phyloP scores from a whole-genome alignment of 345 rosid species.

The Eucalyptus rudis region DNA sequence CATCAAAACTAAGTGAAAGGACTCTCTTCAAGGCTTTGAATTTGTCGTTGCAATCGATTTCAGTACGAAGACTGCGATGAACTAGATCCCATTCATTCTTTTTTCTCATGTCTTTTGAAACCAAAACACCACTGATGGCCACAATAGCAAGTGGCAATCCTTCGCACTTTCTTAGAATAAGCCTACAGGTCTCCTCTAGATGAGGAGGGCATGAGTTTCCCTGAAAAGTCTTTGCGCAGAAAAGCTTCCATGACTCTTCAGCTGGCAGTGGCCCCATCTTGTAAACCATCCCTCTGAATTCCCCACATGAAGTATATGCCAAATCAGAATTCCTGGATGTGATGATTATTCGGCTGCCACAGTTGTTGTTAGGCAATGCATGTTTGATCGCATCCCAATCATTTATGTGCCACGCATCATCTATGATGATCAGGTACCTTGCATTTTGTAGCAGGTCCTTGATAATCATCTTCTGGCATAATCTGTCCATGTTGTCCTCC shows the following conservation, averaged over 20 bases:
- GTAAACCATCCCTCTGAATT: slow-evolving; percentile 5
- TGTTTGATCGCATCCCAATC: slow-evolving; percentile 19
- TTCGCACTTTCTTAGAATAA: slow-evolving; percentile 17
- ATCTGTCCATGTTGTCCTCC: slow-evolving; percentile 5
- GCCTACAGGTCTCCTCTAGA: slow-evolving; percentile 5
- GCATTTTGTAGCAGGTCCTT: background rate
- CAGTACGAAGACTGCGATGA: slow-evolving; percentile 13
- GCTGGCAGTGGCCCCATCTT: slow-evolving; percentile 8
- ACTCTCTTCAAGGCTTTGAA: slow-evolving; percentile 12
- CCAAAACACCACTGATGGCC: slow-evolving; percentile 32
- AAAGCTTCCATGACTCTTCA: slow-evolving; percentile 16
- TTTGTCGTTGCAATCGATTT: slow-evolving; percentile 8
- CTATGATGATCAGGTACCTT: slow-evolving; percentile 22
- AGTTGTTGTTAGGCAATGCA: slow-evolving; percentile 7
- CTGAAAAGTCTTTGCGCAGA: slow-evolving; percentile 16
- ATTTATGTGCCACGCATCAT: slow-evolving; percentile 19
- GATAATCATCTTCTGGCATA: background rate
- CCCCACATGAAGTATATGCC: background rate
- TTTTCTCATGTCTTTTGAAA: slow-evolving; percentile 4
- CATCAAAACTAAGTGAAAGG: slow-evolving; percentile 26
- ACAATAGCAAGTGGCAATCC: slow-evolving; percentile 37
- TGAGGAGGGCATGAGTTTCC: slow-evolving; percentile 12
- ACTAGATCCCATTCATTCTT: slow-evolving; percentile 24
- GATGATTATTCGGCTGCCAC: slow-evolving; percentile 14
- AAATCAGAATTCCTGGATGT: slow-evolving; percentile 18